These are phyloP conservation scores for Speleostelium caveatum DNA, from an alignment of 78 protist species.

Conservation along the genomic window DNA sequence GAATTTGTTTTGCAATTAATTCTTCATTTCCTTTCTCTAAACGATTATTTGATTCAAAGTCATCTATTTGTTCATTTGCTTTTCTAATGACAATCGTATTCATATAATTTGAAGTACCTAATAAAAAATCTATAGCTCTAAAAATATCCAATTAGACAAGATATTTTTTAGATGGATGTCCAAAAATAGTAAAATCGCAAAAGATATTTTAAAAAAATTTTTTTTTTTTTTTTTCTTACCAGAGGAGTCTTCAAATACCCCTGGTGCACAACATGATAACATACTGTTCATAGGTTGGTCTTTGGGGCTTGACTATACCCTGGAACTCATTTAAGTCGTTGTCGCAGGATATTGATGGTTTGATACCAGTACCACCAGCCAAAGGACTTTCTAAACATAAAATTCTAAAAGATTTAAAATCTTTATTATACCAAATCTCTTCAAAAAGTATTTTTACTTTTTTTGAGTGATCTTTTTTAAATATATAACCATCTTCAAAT, in stretches of 20 bases:
- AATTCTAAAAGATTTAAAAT: constrained; percentile 52
- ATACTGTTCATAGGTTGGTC: constrained; percentile 66
- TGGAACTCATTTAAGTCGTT: constrained; percentile 5
- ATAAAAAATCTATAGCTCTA: constrained; percentile 48
- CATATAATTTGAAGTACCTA: constrained; percentile 4
- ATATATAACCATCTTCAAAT: constrained; percentile 37
- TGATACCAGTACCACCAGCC: constrained; percentile 64
- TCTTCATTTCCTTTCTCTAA: background rate
- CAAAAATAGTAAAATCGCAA: background rate
- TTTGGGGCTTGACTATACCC: constrained; percentile 32
- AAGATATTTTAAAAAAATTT: no score
- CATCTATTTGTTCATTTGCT: constrained; percentile 20
- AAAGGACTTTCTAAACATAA: constrained; percentile 64
- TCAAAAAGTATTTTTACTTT: constrained; percentile 56
- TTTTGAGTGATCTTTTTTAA: constrained; percentile 12
- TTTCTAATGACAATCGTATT: constrained; percentile 52
- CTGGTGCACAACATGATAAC: no score
- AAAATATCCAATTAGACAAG: background rate
- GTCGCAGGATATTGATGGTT: constrained; percentile 42
- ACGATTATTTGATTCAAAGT: background rate
- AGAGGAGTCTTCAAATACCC: no score
- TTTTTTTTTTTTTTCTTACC: no score
- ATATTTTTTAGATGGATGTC: background rate
- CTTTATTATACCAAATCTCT: constrained; percentile 68
- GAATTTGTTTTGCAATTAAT: background rate